phyloP scores from a whole-genome alignment of 441 rosid genomes.

The Erodium chrysanthum region DNA sequence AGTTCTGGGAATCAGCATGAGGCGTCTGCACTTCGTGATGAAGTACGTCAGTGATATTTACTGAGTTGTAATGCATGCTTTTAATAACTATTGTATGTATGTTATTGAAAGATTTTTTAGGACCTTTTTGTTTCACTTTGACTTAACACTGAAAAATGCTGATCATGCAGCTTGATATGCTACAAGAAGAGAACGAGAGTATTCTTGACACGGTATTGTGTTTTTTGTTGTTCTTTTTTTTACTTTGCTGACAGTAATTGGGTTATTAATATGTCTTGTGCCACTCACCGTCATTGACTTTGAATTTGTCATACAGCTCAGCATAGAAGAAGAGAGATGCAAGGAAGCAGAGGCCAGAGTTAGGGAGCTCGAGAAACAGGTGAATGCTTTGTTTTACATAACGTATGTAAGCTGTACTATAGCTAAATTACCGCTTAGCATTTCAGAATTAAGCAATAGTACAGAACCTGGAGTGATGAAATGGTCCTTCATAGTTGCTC shows the following conservation, averaged over 20 bases:
- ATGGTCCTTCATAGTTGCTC: background rate
- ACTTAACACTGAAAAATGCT: conserved; percentile 12
- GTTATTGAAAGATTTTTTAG: conserved; percentile 9
- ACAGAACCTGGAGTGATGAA: background rate
- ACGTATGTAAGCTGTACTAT: background rate
- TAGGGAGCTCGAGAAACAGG: conserved; percentile 93
- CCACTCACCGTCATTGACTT: conserved; percentile 4
- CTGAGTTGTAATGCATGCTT: background rate
- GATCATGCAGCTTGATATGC: conserved; percentile 48
- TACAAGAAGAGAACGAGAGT: conserved; percentile 61
- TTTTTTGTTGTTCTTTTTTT: conserved; percentile 11
- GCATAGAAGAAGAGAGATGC: conserved; percentile 84
- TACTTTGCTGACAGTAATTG: background rate
- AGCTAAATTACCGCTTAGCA: background rate
- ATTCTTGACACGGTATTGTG: conserved; percentile 45
- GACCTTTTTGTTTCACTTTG: conserved; percentile 10
- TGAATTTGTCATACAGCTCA: conserved; percentile 49
- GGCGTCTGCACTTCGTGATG: conserved; percentile 68
- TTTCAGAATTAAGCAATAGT: background rate
- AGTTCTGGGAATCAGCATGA: conserved; percentile 40
- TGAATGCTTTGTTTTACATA: conserved; percentile 16
- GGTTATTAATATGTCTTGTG: background rate
- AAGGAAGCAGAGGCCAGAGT: conserved; percentile 82
- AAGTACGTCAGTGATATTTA: conserved; percentile 29
- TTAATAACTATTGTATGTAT: background rate